Evolutionary conservation across 2,329 filamentous ascomycete species (phyloP).

Genomic region (Dothistroma septosporum): DNA sequence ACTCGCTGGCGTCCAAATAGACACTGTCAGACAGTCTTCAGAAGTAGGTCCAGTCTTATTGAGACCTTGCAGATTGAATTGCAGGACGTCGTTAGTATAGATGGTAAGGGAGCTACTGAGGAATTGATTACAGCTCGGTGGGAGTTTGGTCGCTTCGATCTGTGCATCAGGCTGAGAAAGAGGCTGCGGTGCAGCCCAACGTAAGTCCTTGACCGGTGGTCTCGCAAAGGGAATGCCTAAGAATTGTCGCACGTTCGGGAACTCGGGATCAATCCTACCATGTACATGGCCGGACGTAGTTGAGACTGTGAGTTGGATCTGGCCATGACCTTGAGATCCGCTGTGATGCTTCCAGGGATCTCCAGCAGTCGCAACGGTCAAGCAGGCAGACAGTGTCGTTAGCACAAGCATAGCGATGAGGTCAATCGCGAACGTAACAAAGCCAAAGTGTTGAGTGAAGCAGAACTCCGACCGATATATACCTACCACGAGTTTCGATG

Average conservation of each 20-base stretch:
- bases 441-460: background rate
- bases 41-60: constrained; percentile 29
- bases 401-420: background rate
- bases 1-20: constrained; percentile 43
- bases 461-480: background rate
- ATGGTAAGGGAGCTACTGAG: constrained; percentile 19
- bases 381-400: background rate
- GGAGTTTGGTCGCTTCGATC: constrained; percentile 25
- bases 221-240: constrained; percentile 37
- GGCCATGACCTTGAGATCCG: background rate
- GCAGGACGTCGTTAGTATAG: constrained; percentile 27
- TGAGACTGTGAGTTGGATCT: constrained; percentile 4
- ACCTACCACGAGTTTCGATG: background rate
- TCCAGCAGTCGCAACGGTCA: background rate
- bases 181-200: constrained; percentile 32
- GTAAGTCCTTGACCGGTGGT: constrained; percentile 34
- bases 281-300: constrained; percentile 10
- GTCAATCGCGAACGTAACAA: background rate
- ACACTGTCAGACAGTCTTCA: constrained; percentile 48
- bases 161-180: constrained; percentile 20
- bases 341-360: background rate
- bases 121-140: constrained; percentile 30
- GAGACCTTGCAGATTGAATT: constrained; percentile 31
- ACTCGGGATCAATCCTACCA: constrained; percentile 10
- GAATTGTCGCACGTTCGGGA: constrained; percentile 28